phyloP scores from a whole-genome alignment of 306 rosid species.

The Calophaca sinica region DNA sequence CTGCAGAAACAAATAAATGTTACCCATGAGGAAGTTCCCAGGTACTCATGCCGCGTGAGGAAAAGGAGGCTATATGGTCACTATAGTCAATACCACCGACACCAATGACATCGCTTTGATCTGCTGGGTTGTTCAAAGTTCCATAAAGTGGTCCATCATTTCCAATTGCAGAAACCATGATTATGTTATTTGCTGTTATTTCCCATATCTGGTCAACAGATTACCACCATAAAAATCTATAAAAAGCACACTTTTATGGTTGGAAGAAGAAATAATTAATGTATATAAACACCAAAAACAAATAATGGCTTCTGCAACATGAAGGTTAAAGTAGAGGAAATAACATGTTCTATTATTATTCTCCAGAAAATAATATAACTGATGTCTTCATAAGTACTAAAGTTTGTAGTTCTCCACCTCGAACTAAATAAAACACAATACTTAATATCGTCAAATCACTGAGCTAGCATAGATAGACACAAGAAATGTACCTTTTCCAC shows the following conservation, averaged over 20 bases:
- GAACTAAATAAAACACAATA: not conserved
- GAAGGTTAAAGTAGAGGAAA: slow-evolving; percentile 16
- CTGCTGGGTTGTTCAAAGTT: slow-evolving; percentile 97
- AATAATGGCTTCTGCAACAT: slow-evolving; percentile 3
- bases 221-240: slow-evolving; percentile 39
- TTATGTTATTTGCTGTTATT: slow-evolving; percentile 92
- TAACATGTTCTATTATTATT: slow-evolving; percentile 27
- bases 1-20: slow-evolving; percentile 14
- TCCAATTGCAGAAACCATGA: slow-evolving; percentile 99
- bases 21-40: slow-evolving; percentile 99
- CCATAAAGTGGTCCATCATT: slow-evolving; percentile 99
- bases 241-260: slow-evolving; percentile 33
- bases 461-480: slow-evolving; percentile 16
- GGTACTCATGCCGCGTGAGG: slow-evolving; percentile 99
- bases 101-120: slow-evolving; percentile 95
- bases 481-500: slow-evolving; percentile 80
- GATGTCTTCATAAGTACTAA: slow-evolving; percentile 11
- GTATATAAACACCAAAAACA: not conserved
- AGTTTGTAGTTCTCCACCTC: slow-evolving; percentile 17
- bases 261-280: slow-evolving; percentile 9
- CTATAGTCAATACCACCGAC: slow-evolving; percentile 99
- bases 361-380: slow-evolving; percentile 34
- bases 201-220: slow-evolving; percentile 87
- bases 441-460: slow-evolving; percentile 22
- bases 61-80: slow-evolving; percentile 98